Conservation (phyloP, 2,329 filamentous ascomycete species). For the Colletotrichum melonis region DNA sequence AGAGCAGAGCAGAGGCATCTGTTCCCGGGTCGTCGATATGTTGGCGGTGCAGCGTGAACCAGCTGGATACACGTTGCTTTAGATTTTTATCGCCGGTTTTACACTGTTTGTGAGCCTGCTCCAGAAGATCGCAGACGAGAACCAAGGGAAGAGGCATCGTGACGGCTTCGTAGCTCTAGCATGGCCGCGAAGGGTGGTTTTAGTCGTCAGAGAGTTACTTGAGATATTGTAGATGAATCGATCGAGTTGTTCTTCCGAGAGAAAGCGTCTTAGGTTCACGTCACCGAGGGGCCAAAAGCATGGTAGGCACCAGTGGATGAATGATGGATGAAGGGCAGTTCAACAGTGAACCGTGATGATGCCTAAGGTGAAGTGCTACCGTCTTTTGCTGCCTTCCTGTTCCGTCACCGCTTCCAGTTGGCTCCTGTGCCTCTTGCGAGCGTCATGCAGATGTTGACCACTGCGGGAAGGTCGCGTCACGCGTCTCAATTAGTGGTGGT, state of each 20-base stretch:
- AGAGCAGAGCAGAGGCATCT: conserved; percentile 74
- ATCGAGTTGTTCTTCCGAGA: neutral
- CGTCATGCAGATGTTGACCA: conserved; percentile 16
- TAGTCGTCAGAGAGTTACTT: no score
- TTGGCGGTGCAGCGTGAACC: conserved; percentile 75
- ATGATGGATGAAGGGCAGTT: neutral
- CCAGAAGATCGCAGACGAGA: conserved; percentile 79
- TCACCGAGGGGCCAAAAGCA: neutral
- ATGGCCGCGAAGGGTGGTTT: neutral
- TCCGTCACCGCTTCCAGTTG: neutral
- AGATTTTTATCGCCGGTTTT: conserved; percentile 43
- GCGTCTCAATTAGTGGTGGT: conserved; percentile 15
- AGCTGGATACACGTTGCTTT: conserved; percentile 62
- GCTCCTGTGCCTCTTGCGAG: conserved; percentile 21
- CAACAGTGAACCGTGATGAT: neutral
- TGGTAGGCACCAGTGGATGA: neutral
- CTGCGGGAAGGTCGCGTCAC: conserved; percentile 21
- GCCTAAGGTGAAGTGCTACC: conserved; percentile 2
- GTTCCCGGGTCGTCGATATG: conserved; percentile 68
- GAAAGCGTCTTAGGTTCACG: neutral
- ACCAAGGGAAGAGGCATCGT: conserved; percentile 75
- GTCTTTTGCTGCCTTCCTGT: neutral
- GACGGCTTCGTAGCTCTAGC: neutral
- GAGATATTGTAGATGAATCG: neutral
- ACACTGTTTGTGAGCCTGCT: conserved; percentile 67